These are phyloP conservation scores for Candida nemodendra DNA, from an alignment of 805 yeast species.

Conservation along the genomic window DNA sequence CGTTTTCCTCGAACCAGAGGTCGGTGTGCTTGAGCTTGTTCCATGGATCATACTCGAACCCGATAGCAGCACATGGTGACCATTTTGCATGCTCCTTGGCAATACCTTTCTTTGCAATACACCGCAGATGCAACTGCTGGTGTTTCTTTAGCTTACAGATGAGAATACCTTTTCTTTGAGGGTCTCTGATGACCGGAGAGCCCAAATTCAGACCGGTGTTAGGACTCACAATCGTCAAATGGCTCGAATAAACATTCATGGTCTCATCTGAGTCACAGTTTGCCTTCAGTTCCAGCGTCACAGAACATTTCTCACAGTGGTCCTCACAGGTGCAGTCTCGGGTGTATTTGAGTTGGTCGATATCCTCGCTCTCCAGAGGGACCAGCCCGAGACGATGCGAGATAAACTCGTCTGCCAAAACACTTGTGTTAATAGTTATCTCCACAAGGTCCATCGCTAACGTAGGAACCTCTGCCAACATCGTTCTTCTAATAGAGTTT, in stretches of 20 bases:
- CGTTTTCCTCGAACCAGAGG: slow-evolving; percentile 91
- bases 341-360: slow-evolving; percentile 80
- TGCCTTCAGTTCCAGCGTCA: slow-evolving; percentile 82
- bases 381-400: slow-evolving; percentile 92
- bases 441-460: slow-evolving; percentile 95
- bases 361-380: slow-evolving; percentile 82
- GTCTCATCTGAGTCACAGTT: slow-evolving; percentile 80
- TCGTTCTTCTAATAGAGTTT: slow-evolving; percentile 85
- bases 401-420: slow-evolving; percentile 93
- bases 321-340: slow-evolving; percentile 98
- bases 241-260: slow-evolving; percentile 87
- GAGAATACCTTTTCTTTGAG: slow-evolving; percentile 77
- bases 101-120: slow-evolving; percentile 97
- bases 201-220: slow-evolving; percentile 51
- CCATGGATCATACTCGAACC: slow-evolving; percentile 99
- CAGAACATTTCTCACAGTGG: slow-evolving; percentile 94
- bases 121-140: slow-evolving; percentile 84
- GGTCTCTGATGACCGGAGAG: slow-evolving; percentile 79
- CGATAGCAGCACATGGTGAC: slow-evolving; percentile 95
- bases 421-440: slow-evolving; percentile 88
- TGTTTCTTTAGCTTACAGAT: slow-evolving; percentile 88
- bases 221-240: slow-evolving; percentile 47
- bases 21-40: slow-evolving; percentile 94
- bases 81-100: slow-evolving; percentile 98
- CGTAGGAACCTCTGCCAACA: slow-evolving; percentile 96